These are phyloP conservation scores for Raphanus hybrid DNA, from an alignment of 441 rosid genomes.

Conservation along the genomic window DNA sequence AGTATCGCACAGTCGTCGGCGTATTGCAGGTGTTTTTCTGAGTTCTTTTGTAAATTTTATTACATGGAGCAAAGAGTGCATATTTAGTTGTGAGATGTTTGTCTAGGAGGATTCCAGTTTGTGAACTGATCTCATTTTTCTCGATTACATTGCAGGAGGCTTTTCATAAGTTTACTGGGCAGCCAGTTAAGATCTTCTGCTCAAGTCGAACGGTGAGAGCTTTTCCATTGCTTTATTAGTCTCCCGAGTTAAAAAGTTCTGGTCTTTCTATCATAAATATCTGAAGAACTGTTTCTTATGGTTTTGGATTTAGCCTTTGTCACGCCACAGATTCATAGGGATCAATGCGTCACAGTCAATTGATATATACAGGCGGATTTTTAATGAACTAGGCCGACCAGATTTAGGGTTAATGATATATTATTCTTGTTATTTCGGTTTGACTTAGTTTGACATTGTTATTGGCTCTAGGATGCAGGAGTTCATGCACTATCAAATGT, in stretches of 20 bases:
- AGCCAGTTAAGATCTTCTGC: slow-evolving; percentile 75
- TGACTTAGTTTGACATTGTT: slow-evolving; percentile 23
- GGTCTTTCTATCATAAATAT: background rate
- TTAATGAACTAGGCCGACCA: background rate
- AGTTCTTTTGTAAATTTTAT: too few species aligned
- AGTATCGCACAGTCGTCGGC: slow-evolving; percentile 78
- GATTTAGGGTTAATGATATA: background rate
- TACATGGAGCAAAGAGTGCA: too few species aligned
- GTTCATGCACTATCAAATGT: slow-evolving; percentile 97
- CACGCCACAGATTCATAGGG: slow-evolving; percentile 6
- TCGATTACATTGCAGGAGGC: slow-evolving; percentile 60
- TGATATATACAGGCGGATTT: background rate
- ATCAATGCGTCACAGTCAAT: background rate
- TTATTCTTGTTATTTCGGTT: background rate
- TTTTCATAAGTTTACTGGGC: slow-evolving; percentile 83
- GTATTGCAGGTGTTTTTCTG: slow-evolving; percentile 62
- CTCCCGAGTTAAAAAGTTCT: background rate
- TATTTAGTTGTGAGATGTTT: too few species aligned
- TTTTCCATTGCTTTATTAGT: background rate
- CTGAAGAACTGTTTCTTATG: background rate
- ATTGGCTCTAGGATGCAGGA: slow-evolving; percentile 83
- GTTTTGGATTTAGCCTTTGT: slow-evolving; percentile 18
- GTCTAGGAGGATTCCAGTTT: too few species aligned
- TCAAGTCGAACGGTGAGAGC: slow-evolving; percentile 85
- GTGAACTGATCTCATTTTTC: background rate